These are phyloP conservation scores for Datura wrightii DNA, from an alignment of 257 asterid species.

Conservation along the genomic window DNA sequence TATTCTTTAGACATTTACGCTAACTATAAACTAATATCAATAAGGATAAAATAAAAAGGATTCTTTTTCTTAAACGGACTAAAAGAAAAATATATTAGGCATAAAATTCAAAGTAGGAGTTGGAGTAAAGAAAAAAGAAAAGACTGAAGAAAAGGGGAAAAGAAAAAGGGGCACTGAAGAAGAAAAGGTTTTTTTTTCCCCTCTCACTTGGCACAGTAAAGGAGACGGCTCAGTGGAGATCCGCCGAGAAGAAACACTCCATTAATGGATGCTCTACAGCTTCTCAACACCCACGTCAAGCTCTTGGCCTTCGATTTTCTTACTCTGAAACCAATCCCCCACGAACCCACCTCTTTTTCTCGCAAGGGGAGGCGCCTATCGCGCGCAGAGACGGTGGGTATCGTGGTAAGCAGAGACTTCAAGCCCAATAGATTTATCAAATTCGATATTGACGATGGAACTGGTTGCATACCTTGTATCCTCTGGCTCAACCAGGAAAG, in stretches of 20 bases:
- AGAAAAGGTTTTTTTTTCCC: too few species aligned
- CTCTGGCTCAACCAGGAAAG: constrained; percentile 76
- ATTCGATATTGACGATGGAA: constrained; percentile 73
- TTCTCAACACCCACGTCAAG: constrained; percentile 60
- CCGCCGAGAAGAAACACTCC: neutral
- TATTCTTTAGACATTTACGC: too few species aligned
- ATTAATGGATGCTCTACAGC: constrained; percentile 44
- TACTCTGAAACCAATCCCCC: constrained; percentile 46
- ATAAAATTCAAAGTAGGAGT: too few species aligned
- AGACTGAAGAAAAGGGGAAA: too few species aligned
- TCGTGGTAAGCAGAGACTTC: constrained; percentile 59
- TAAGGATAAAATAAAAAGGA: too few species aligned
- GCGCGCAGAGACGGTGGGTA: constrained; percentile 72
- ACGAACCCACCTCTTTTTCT: constrained; percentile 48
- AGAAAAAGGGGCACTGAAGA: too few species aligned
- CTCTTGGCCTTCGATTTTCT: constrained; percentile 65
- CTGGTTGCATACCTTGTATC: constrained; percentile 75
- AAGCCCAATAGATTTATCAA: constrained; percentile 68
- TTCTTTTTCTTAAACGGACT: too few species aligned
- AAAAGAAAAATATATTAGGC: too few species aligned
- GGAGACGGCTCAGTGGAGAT: neutral
- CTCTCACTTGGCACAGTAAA: too few species aligned
- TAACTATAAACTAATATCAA: too few species aligned
- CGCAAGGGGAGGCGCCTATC: constrained; percentile 55
- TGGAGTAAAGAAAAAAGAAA: too few species aligned